Percentiles rank a stretch among this genome's conserved stretches.
These are phyloP conservation scores for Solanum tarapatanum DNA, from an alignment of 257 asterid species.

Conservation along the genomic window DNA sequence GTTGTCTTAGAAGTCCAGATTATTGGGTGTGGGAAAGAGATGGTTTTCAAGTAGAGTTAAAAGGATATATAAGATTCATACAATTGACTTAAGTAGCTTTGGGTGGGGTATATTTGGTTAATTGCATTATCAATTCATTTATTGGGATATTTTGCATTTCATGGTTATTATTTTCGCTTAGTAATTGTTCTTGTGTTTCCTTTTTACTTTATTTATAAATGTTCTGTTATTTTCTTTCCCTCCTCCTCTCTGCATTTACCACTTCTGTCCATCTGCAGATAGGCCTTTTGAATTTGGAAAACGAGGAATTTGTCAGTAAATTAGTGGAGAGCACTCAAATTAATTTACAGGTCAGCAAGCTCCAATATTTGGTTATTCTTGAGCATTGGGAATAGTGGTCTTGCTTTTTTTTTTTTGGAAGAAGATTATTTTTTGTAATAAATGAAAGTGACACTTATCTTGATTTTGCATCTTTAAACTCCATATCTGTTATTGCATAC, in stretches of 20 bases:
- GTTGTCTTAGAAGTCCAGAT: background rate
- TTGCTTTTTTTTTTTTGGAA: background rate
- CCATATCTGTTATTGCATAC: background rate
- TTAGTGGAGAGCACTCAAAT: constrained; percentile 57
- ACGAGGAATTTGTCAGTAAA: constrained; percentile 70
- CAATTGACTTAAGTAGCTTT: background rate
- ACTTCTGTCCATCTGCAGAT: constrained; percentile 34
- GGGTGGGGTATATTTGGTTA: background rate
- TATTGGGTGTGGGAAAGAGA: background rate
- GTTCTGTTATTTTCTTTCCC: background rate
- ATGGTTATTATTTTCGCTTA: background rate
- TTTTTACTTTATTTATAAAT: background rate
- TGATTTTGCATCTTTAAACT: background rate
- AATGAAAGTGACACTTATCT: background rate
- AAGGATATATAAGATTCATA: background rate
- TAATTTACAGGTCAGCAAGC: constrained; percentile 62
- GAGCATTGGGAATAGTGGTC: background rate
- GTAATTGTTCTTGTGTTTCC: background rate
- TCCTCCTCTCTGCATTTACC: background rate
- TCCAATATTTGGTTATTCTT: background rate
- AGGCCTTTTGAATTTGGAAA: constrained; percentile 88
- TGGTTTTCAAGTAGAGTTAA: background rate
- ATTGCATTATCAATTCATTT: background rate
- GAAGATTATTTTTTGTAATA: background rate
- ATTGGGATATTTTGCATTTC: background rate